Conservation (phyloP, 768 basidiomycete genomes). For the Dioszegia hungarica region DNA sequence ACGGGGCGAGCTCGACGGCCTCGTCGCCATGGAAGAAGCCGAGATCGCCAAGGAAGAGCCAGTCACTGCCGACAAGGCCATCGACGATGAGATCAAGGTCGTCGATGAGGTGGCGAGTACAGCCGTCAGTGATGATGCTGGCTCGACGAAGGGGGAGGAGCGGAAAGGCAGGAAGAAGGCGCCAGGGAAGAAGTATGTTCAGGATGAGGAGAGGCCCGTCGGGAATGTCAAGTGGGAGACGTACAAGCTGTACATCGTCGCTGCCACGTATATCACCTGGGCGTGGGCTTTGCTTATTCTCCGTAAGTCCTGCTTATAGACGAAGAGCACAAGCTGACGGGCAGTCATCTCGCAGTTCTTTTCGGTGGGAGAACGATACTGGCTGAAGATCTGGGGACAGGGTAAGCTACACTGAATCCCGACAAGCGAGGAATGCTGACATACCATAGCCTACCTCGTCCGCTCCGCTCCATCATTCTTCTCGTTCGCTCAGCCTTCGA, state of each 20-base stretch:
- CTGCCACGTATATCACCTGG: conserved; percentile 45
- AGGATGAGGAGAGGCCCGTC: conserved; percentile 58
- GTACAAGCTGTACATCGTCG: conserved; percentile 53
- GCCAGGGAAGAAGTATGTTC: neutral
- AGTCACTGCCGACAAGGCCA: conserved; percentile 18
- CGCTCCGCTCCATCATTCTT: neutral
- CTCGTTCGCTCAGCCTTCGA: conserved; percentile 9
- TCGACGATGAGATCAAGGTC: conserved; percentile 35
- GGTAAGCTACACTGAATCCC: conserved; percentile 34
- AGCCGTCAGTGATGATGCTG: neutral
- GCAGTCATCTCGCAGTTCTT: conserved; percentile 31
- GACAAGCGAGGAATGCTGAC: neutral
- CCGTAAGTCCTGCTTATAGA: conserved; percentile 55
- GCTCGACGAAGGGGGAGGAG: conserved; percentile 25
- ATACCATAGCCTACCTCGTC: neutral
- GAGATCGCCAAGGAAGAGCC: conserved; percentile 42
- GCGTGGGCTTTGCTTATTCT: conserved; percentile 52
- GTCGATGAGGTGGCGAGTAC: conserved; percentile 27
- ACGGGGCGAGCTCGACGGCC: conserved; percentile 60
- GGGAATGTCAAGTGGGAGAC: conserved; percentile 76
- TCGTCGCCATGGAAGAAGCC: conserved; percentile 55
- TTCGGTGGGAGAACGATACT: conserved; percentile 48
- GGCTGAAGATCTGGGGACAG: conserved; percentile 78
- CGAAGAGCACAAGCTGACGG: conserved; percentile 12
- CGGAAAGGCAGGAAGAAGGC: conserved; percentile 24